phyloP scores from a whole-genome alignment of 108 stramenopile species.

The Skeletonema tropicum region DNA sequence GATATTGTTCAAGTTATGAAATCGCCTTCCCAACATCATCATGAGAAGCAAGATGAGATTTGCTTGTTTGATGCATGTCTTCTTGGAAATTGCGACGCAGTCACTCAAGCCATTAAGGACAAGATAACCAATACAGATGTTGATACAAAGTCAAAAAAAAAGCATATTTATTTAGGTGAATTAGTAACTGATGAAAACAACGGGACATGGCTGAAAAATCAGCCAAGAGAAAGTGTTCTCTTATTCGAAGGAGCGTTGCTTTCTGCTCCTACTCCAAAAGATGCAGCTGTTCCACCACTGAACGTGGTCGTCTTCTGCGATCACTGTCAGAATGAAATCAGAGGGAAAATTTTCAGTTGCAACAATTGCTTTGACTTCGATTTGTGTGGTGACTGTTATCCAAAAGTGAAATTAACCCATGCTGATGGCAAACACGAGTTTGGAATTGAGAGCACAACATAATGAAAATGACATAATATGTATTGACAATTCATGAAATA shows the following conservation, averaged over 20 bases:
- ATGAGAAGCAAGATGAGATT: conserved; percentile 37
- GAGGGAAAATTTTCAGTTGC: conserved; percentile 65
- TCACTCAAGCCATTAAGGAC: conserved; percentile 62
- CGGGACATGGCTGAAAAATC: conserved; percentile 26
- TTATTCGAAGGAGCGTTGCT: conserved; percentile 76
- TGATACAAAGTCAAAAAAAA: background rate
- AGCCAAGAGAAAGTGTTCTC: conserved; percentile 71
- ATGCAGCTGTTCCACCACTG: conserved; percentile 9
- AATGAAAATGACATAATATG: background rate
- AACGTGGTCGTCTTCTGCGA: conserved; percentile 80
- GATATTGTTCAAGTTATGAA: conserved; percentile 66
- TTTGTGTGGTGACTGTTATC: conserved; percentile 76
- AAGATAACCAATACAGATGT: conserved; percentile 27
- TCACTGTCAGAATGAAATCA: conserved; percentile 61
- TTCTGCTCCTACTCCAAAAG: conserved; percentile 5
- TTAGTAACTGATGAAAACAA: conserved; percentile 2
- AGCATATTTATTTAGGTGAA: background rate
- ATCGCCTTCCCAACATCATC: conserved; percentile 8
- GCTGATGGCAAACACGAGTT: conserved; percentile 54
- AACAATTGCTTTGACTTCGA: conserved; percentile 85
- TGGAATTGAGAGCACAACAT: conserved; percentile 18
- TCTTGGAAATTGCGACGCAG: conserved; percentile 87
- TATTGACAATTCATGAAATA: background rate
- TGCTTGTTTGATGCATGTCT: conserved; percentile 80
- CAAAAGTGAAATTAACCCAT: conserved; percentile 47